A percentile compares a stretch with the other conserved stretches of the same genome.
phyloP scores from a whole-genome alignment of 2,329 filamentous ascomycete species.

The Lachnellula hyalina region DNA sequence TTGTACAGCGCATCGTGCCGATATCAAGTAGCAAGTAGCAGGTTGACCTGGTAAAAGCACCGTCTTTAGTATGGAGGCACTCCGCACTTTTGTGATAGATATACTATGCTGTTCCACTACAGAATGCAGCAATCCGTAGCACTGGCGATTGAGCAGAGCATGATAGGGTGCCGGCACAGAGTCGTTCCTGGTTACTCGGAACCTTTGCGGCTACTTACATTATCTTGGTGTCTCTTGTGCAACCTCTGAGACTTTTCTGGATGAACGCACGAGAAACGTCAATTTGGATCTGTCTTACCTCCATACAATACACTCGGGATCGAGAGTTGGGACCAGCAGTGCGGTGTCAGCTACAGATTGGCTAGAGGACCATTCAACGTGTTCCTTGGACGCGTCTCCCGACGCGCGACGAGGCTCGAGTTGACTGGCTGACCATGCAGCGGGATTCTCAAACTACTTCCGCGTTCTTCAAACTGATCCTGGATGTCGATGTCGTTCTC shows the following conservation, averaged over 20 bases:
- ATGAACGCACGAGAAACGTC: background rate
- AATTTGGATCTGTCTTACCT: background rate
- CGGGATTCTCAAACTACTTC: background rate
- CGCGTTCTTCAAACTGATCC: too few relatives aligned
- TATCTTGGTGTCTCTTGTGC: background rate
- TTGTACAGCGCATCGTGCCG: background rate
- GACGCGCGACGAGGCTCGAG: background rate
- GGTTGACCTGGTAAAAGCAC: background rate
- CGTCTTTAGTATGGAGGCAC: background rate
- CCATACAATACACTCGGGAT: background rate
- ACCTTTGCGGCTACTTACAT: background rate
- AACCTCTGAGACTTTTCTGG: background rate
- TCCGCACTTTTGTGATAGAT: background rate
- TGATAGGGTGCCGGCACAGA: background rate
- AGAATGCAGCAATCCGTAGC: background rate
- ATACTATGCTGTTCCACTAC: background rate
- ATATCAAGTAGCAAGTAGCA: background rate
- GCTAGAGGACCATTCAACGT: background rate
- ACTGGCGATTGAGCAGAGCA: too few relatives aligned
- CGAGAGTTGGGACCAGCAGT: background rate
- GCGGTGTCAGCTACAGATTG: background rate
- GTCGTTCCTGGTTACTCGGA: background rate
- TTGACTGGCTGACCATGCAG: background rate
- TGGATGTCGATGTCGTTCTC: background rate
- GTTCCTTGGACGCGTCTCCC: background rate